Evolutionary conservation across 2,329 filamentous ascomycete species (phyloP).

Genomic region (Aspergillus felis): DNA sequence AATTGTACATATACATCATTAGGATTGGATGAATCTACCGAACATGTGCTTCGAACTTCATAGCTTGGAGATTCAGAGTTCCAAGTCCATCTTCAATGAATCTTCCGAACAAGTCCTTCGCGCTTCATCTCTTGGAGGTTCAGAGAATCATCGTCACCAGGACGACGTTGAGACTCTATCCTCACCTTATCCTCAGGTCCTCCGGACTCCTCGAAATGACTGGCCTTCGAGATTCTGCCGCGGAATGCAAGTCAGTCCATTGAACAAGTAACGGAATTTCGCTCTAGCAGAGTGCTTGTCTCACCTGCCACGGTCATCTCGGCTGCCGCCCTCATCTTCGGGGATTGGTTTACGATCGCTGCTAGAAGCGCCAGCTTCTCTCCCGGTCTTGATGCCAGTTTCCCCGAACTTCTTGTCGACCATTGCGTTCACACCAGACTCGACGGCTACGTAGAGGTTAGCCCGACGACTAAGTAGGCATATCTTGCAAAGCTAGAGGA

Average conservation of each 20-base stretch:
- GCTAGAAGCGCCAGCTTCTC: constrained; percentile 29
- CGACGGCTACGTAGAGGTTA: constrained; percentile 23
- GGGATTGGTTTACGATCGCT: constrained; percentile 40
- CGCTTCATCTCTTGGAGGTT: constrained; percentile 23
- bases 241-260: constrained; percentile 2
- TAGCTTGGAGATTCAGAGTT: constrained; percentile 21
- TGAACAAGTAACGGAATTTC: background rate
- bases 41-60: constrained; percentile 15
- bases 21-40: background rate
- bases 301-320: constrained; percentile 36
- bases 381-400: constrained; percentile 35
- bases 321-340: constrained; percentile 39
- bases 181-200: constrained; percentile 35
- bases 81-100: constrained; percentile 17
- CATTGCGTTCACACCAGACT: constrained; percentile 41
- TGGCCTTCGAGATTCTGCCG: constrained; percentile 31
- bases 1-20: background rate
- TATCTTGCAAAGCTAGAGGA: background rate
- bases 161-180: constrained; percentile 21
- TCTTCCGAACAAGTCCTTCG: constrained; percentile 3
- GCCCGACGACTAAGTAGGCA: background rate
- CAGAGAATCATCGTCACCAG: constrained; percentile 26
- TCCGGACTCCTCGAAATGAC: constrained; percentile 33
- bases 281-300: constrained; percentile 1
- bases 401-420: constrained; percentile 37